phyloP scores from a whole-genome alignment of 352 stramenopile species.

The Peronospora belbahrii region DNA sequence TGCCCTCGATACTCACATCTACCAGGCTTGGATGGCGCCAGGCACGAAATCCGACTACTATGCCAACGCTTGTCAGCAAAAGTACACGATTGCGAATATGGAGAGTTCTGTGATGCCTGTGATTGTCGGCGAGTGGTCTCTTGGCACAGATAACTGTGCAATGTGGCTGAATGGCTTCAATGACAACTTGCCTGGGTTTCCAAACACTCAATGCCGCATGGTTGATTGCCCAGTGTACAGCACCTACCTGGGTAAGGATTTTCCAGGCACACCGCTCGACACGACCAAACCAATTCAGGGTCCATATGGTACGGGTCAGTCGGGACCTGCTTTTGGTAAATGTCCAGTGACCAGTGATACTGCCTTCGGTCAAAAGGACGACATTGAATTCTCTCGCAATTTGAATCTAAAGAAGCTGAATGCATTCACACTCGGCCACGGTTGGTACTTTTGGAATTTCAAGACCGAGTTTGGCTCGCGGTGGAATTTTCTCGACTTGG shows the following conservation, averaged over 20 bases:
- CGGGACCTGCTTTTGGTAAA: constrained; percentile 49
- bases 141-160: constrained; percentile 74
- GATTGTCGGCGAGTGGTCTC: constrained; percentile 92
- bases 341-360: constrained; percentile 21
- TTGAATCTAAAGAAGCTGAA: constrained; percentile 88
- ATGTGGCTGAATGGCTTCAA: constrained; percentile 79
- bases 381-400: constrained; percentile 64
- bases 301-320: constrained; percentile 8
- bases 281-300: constrained; percentile 9
- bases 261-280: constrained; percentile 9
- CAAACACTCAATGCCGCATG: constrained; percentile 83
- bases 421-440: constrained; percentile 84
- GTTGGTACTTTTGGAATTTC: constrained; percentile 87
- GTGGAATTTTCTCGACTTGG: constrained; percentile 82
- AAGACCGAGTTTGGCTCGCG: constrained; percentile 47
- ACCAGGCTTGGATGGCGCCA: constrained; percentile 81
- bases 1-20: constrained; percentile 93
- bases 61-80: constrained; percentile 84
- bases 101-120: constrained; percentile 45
- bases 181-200: constrained; percentile 39
- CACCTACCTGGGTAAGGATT: constrained; percentile 56
- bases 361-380: constrained; percentile 54
- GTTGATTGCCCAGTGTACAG: constrained; percentile 66
- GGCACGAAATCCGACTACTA: constrained; percentile 73
- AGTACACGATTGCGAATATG: constrained; percentile 70